Percentiles rank a stretch among this genome's conserved stretches.
Evolutionary conservation across 768 basidiomycete species (phyloP).

Genomic region (Hericium alpestre): DNA sequence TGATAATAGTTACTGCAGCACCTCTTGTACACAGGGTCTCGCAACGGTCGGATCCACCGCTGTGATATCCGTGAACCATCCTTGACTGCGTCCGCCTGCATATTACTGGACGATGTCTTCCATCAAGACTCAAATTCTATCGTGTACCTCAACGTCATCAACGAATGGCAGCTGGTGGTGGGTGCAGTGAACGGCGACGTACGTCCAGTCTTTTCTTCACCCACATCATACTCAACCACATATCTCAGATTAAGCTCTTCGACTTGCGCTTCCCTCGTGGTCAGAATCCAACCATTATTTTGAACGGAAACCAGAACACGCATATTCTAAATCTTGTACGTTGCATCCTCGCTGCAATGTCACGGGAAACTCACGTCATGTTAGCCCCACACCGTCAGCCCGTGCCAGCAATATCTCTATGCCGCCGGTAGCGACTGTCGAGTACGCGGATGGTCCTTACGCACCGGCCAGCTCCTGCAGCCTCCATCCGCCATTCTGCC

Average conservation of each 20-base stretch:
- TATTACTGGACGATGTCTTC: conserved; percentile 31
- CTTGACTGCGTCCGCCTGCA: conserved; percentile 19
- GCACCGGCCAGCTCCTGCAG: conserved; percentile 34
- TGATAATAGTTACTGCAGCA: conserved; percentile 4
- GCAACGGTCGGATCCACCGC: conserved; percentile 47
- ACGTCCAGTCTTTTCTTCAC: conserved; percentile 14
- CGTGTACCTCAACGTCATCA: conserved; percentile 39
- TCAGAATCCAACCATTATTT: conserved; percentile 33
- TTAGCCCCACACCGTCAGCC: conserved; percentile 55
- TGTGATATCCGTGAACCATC: conserved; percentile 34
- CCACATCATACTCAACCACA: conserved; percentile 1
- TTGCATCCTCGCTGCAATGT: neutral
- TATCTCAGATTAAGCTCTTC: conserved; percentile 41
- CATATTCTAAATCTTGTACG: conserved; percentile 42
- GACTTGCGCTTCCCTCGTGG: conserved; percentile 49
- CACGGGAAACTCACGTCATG: neutral
- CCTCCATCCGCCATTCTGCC: conserved; percentile 7
- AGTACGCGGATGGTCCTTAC: conserved; percentile 62
- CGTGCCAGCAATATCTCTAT: conserved; percentile 47
- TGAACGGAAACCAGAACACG: conserved; percentile 49
- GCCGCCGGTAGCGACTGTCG: conserved; percentile 57
- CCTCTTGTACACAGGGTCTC: conserved; percentile 19
- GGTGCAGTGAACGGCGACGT: conserved; percentile 55
- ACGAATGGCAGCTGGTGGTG: conserved; percentile 42
- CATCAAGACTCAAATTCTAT: conserved; percentile 33